Evolutionary conservation across 2,329 filamentous ascomycete genomes (phyloP).

Genomic region (Furcasterigmium furcatum): DNA sequence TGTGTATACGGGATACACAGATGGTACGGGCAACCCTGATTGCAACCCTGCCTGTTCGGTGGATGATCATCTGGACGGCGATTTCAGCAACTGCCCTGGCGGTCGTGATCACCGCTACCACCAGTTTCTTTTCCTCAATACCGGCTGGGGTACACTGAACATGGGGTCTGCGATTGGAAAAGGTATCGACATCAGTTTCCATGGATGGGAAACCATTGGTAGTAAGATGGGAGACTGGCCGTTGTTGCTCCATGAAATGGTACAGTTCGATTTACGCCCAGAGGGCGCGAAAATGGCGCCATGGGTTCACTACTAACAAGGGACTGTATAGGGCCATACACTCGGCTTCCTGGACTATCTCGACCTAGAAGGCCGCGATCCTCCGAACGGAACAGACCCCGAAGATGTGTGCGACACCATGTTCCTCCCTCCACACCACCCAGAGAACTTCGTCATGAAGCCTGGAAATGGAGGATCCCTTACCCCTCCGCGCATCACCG

Average conservation of each 20-base stretch:
- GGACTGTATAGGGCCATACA: constrained; percentile 5
- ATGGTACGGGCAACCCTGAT: background rate
- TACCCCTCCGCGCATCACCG: background rate
- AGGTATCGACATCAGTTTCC: background rate
- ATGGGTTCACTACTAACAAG: no score
- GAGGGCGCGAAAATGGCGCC: no score
- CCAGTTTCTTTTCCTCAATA: background rate
- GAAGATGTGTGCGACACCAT: background rate
- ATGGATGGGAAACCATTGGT: background rate
- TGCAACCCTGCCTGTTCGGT: constrained; percentile 3
- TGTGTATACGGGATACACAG: background rate
- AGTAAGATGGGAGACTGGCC: background rate
- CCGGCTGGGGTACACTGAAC: background rate
- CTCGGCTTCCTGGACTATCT: constrained; percentile 2
- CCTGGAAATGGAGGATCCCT: background rate
- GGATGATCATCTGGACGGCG: background rate
- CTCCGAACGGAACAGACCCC: background rate
- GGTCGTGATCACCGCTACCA: background rate
- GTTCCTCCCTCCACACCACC: background rate
- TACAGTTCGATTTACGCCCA: background rate
- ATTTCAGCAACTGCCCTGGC: constrained; percentile 1
- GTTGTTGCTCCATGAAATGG: background rate
- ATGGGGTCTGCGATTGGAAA: background rate
- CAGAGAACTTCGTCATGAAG: constrained; percentile 2
- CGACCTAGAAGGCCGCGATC: background rate